A percentile compares a stretch with the other conserved stretches of the same genome.
Conservation (phyloP, 805 yeast species). For the Wickerhamiella allomyrinae region DNA sequence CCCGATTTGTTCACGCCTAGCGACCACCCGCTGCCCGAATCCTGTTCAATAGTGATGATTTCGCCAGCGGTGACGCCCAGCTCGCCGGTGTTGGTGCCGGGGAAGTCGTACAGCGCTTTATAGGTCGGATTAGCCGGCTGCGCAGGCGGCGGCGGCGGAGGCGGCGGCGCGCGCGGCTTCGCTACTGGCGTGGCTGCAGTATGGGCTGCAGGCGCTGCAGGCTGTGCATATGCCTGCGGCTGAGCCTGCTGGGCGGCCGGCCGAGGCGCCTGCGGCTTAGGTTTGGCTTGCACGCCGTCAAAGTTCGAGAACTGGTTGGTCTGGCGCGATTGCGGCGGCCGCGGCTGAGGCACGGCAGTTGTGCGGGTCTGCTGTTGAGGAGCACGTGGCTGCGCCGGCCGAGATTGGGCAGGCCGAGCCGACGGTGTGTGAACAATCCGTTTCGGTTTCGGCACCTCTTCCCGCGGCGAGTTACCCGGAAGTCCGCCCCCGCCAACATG, state of each 20-base stretch:
- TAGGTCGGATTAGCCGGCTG: constrained; percentile 53
- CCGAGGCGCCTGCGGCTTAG: constrained; percentile 3
- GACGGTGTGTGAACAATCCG: constrained; percentile 11
- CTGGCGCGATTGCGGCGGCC: constrained; percentile 5
- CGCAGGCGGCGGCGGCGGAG: constrained; percentile 55
- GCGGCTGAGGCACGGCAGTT: constrained; percentile 12
- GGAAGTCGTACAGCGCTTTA: constrained; percentile 77
- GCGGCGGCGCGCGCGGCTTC: constrained; percentile 16
- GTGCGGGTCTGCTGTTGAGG: constrained; percentile 16
- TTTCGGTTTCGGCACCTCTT: constrained; percentile 49
- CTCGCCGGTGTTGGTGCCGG: constrained; percentile 75
- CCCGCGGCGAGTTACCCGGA: constrained; percentile 58
- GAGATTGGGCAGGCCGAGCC: constrained; percentile 11
- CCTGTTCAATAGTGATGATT: constrained; percentile 52
- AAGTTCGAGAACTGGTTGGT: background rate
- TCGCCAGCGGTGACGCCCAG: constrained; percentile 67
- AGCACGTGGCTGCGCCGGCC: constrained; percentile 14
- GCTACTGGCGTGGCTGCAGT: no score
- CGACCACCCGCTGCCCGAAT: constrained; percentile 88
- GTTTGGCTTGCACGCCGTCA: background rate
- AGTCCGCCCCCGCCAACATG: constrained; percentile 58
- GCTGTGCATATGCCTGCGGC: constrained; percentile 2
- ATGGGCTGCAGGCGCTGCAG: constrained; percentile 6
- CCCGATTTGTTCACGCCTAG: constrained; percentile 68
- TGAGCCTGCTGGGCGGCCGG: constrained; percentile 18